A percentile compares a stretch with the other conserved stretches of the same genome.
Evolutionary conservation across 495 filamentous ascomycete genomes (phyloP).

Genomic region (Venustampulla echinocandica): DNA sequence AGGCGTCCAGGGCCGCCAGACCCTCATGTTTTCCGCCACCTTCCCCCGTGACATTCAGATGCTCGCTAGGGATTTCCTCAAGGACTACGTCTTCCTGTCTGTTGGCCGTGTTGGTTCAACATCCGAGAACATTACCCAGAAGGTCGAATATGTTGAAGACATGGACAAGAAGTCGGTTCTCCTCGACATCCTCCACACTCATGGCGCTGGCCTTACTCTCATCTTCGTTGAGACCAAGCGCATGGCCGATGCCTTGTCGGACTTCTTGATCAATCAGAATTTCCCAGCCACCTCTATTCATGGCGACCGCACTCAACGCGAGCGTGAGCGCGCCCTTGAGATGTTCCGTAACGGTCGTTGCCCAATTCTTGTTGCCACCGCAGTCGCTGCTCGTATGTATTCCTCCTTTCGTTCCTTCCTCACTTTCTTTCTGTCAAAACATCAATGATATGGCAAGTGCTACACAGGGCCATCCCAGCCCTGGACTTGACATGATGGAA

Average conservation of each 20-base stretch:
- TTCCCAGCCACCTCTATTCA: constrained; percentile 99
- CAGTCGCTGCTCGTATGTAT: constrained; percentile 78
- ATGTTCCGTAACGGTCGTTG: constrained; percentile 93
- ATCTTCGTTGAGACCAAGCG: constrained; percentile 99
- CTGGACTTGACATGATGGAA: too few species aligned
- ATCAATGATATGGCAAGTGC: too few species aligned
- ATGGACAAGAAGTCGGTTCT: constrained; percentile 95
- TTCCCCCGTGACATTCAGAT: constrained; percentile 99
- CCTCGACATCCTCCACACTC: constrained; percentile 93
- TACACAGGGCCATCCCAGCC: too few species aligned
- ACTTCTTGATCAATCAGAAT: constrained; percentile 95
- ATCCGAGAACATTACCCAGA: constrained; percentile 98
- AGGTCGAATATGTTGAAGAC: constrained; percentile 97
- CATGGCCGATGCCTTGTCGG: constrained; percentile 95
- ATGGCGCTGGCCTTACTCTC: constrained; percentile 81
- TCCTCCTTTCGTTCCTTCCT: too few species aligned
- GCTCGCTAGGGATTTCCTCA: constrained; percentile 94
- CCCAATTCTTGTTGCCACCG: constrained; percentile 93
- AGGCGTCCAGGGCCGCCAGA: constrained; percentile 72
- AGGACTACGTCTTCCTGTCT: constrained; percentile 96
- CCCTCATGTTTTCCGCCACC: constrained; percentile 99
- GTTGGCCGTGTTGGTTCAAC: constrained; percentile 99
- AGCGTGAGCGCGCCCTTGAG: constrained; percentile 95
- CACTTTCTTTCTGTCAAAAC: constrained; percentile 26
- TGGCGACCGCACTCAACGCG: constrained; percentile 94